These are phyloP conservation scores for Trichosanthes cucumerina DNA, from an alignment of 306 rosid species.

Conservation along the genomic window DNA sequence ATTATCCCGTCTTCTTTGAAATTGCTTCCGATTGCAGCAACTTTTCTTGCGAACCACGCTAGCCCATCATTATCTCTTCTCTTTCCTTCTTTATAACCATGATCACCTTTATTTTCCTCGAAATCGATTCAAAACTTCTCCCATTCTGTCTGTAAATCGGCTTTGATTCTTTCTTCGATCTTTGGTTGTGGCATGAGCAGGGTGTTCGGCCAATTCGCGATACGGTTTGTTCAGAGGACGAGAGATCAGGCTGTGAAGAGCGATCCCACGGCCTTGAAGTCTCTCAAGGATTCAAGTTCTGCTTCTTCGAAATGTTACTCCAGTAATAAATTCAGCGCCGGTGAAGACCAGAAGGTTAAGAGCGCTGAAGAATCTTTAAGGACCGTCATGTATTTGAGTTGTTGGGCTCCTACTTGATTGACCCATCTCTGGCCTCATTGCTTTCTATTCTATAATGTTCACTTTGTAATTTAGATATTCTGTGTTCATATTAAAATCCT, in stretches of 20 bases:
- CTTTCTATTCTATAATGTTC: too few species aligned
- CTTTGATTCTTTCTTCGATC: too few species aligned
- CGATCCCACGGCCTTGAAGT: conserved; percentile 32
- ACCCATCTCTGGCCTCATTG: background rate
- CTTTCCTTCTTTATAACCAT: background rate
- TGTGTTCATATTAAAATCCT: background rate
- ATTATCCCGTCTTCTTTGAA: background rate
- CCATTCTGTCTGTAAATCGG: background rate
- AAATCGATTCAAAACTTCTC: background rate
- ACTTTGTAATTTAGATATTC: background rate
- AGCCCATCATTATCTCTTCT: background rate
- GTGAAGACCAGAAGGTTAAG: conserved; percentile 1
- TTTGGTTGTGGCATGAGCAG: background rate
- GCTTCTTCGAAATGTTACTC: conserved; percentile 23
- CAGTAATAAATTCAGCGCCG: background rate
- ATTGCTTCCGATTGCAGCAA: background rate
- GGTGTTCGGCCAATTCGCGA: background rate
- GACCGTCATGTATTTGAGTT: conserved; percentile 69
- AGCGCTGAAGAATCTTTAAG: conserved; percentile 65
- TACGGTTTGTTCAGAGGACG: conserved; percentile 27
- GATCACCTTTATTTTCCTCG: background rate
- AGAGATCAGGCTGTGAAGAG: conserved; percentile 47
- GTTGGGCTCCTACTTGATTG: conserved; percentile 71
- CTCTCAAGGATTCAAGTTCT: conserved; percentile 31
- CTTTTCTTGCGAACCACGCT: background rate